Percentiles rank a stretch among this genome's conserved stretches.
Evolutionary conservation across 2,329 filamentous ascomycete species (phyloP).

Genomic region (Nigrospora sphaerica): DNA sequence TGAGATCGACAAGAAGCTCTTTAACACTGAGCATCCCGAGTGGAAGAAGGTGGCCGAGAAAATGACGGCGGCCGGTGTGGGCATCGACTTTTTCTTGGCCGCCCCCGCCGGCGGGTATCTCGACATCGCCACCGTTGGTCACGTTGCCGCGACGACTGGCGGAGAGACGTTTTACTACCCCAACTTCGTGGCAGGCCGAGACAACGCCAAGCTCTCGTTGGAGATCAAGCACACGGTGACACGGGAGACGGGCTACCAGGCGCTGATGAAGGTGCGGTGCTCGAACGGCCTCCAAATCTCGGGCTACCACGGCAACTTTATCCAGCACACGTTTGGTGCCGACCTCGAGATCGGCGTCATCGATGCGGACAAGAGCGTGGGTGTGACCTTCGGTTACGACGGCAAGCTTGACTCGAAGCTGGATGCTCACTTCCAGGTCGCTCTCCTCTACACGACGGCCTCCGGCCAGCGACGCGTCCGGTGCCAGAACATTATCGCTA

Average conservation of each 20-base stretch:
- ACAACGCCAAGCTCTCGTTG: constrained; percentile 73
- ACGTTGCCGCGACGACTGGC: constrained; percentile 81
- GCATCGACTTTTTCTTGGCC: constrained; percentile 90
- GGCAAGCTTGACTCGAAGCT: constrained; percentile 95
- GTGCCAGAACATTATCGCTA: constrained; percentile 89
- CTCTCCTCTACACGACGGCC: constrained; percentile 88
- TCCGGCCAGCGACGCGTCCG: constrained; percentile 82
- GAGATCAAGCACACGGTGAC: constrained; percentile 84
- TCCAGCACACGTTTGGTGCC: constrained; percentile 90
- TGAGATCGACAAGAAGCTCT: constrained; percentile 86
- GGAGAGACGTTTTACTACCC: constrained; percentile 96
- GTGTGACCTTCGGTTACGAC: constrained; percentile 88
- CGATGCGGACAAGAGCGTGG: constrained; percentile 89
- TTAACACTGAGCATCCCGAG: constrained; percentile 79
- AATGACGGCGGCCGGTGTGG: constrained; percentile 80
- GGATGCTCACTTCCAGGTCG: constrained; percentile 95
- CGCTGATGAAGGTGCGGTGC: constrained; percentile 96
- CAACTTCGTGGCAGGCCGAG: constrained; percentile 85
- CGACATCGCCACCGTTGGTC: constrained; percentile 88
- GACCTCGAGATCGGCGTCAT: constrained; percentile 91
- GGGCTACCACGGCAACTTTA: constrained; percentile 92
- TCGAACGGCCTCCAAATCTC: constrained; percentile 92
- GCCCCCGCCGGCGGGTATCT: constrained; percentile 86
- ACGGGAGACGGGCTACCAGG: constrained; percentile 89
- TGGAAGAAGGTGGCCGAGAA: constrained; percentile 84